Evolutionary conservation across 148 eudicot species (phyloP), one percentile per base, ranked within the genome.

Genomic region (Chenopodium album): DNA sequence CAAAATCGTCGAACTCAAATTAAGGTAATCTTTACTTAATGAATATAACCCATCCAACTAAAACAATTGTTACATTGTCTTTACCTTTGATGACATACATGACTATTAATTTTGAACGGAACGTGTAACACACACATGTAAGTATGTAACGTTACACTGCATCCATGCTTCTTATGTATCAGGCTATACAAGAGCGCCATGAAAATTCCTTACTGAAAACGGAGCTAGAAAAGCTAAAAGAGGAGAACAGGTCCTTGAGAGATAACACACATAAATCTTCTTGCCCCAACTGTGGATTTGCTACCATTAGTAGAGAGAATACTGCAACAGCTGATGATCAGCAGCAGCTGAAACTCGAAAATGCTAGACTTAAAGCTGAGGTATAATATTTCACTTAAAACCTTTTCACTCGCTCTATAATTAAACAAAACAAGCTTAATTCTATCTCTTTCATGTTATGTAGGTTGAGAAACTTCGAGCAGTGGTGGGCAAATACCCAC

Each of bases 161-260:
- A 50, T 50, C 14, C 22, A 67, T 32, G 71, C 37, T 71, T 37
- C 2, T 41, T 9, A 59, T 59, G 6, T 26, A 77, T 74, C 89
- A 96, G 99, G 98, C 99, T 6, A 92, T 96, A 85, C 99, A 96
- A 79, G 99, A 96, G 78, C 92, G 99, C 47, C 99, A 96, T 71
- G 99, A 96, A 71, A 94, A 96, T 82, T 91, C 98, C 1, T 78
- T 96, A 82, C 23, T 96, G 82, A 96, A 96, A 76, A 79, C 87
- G 2, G 98, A 96, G 85, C 86, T 96, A 31, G 99, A 94, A 29
- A 94, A 94, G 78, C 87, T 94, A 16, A 88, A 91, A 16, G 93
- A 91, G 8, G 98, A 96, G 76, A 92, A 85, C 79, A 94, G 91
- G 83, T 88, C 81, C 6, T 84, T 96, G 70, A 88, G 99, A 74